Evolutionary conservation across 192 early-diverging fungal species (phyloP), one percentile per base, ranked within the genome.

Genomic region (Phlyctochytrium arcticum): DNA sequence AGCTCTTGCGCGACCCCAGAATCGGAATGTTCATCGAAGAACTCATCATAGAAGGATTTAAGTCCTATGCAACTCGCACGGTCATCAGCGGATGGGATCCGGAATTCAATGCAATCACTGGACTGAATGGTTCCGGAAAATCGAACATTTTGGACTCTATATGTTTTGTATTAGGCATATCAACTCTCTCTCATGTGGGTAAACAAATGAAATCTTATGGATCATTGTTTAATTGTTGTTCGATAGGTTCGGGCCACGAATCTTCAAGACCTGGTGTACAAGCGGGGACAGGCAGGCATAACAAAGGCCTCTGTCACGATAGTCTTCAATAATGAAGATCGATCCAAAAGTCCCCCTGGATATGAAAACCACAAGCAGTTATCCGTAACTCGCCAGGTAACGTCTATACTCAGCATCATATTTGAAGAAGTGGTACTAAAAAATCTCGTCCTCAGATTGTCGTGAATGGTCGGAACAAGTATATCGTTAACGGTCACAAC

Each of bases 71-170:
- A 2, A 85, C 90, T 26, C 86, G 95, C 32, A 96, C 94, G 5
- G 89, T 93, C 57, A 97, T 99, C 62, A 87, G 91, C 27, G 91
- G 92, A n/a, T 99, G 95, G 95, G 97, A 99, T 78, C 86, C 89
- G 2, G 84, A 99, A 76, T 90, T 90, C 74, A 86, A 80, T 46
- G 85, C 73, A 5, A 83, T 99, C 49, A 95, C 98, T 10, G 97
- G 97, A 5, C 97, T 94, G 3, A 99, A 99, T 58, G 95, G 95
- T 30, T 96, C 92, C 10, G 97, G 95, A 46, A 99, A 99, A 79
- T 95, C 93, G 27, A 99, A 98, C 66, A 91, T 99, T 65, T 79
- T 99, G 21, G 97, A 99, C 70, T 89, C 97, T 31, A 97, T 99
- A 60, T 99, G 97, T 68, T 99, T 99, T 75, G 95, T 98, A 5